Base-by-base conservation (phyloP, 2,329 filamentous ascomycete genomes). In the Coleophoma eucalyptorum region DNA sequence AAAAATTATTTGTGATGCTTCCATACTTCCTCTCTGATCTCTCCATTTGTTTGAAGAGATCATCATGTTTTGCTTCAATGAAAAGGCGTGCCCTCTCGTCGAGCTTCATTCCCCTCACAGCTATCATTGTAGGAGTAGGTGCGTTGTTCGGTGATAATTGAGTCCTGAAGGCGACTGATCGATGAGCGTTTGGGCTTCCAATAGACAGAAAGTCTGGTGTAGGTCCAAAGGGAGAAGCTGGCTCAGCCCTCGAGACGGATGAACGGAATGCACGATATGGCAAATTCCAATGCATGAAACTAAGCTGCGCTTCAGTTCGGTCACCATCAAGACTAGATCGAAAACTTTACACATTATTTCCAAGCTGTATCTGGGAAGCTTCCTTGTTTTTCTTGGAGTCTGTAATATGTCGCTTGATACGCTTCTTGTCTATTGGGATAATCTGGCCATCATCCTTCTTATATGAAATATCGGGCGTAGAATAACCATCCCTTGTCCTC, bases 371-470 rank as follows among this genome's bases (percentile, higher is more conserved):
- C 5, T 21, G 21, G n/a, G 31, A 21, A 16, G 31, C 38, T 32
- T 21, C 44, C 15, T 51, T 50, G 6, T 50, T 49, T 21, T 40
- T 49, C 1, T 21, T 41, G 10, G 54, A 40, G n/a, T 64, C n/a
- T n/a, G n/a, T 64, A 32, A 64, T 37, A 48, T 65, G 45, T 40
- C 65, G 55, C 33, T 60, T 51, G 1, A 68, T 52, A 47, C 61
- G 64, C 15, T 58, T 57, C 33, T 55, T 46, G 20, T 65, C 63
- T 35, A 67, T 55, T n/a, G n/a, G n/a, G n/a, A n/a, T n/a, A n/a
- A n/a, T n/a, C n/a, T n/a, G n/a, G n/a, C n/a, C n/a, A 4, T 52
- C 21, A 41, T 58, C 52, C 18, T 62, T 63, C 38, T 65, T 55
- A 33, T 59, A 59, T n/a, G 48, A 53, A 13, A 65, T 48, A 12